Conservation (phyloP, 305 asterid genomes). For the Fraxinus floribunda region DNA sequence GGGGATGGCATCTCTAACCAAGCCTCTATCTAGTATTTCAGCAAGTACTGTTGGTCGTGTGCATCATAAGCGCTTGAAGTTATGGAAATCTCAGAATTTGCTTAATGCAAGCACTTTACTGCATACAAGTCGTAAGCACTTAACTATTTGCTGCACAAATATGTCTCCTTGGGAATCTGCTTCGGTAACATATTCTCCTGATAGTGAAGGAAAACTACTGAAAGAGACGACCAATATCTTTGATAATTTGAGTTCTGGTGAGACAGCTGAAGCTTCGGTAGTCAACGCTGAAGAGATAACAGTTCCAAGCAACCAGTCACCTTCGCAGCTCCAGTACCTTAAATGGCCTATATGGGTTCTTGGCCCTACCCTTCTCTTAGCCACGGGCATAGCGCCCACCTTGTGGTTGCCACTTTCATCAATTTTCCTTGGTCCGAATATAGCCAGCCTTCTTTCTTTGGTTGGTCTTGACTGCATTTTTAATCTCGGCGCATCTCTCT, state of each 20-base stretch:
- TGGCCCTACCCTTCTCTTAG: conserved; percentile 72
- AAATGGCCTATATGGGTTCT: conserved; percentile 73
- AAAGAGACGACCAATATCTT: conserved; percentile 49
- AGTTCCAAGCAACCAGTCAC: conserved; percentile 23
- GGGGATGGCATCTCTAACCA: conserved; percentile 49
- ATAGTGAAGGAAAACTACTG: conserved; percentile 39
- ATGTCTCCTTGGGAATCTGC: conserved; percentile 69
- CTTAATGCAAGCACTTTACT: conserved; percentile 21
- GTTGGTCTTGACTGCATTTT: conserved; percentile 95
- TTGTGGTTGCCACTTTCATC: conserved; percentile 87
- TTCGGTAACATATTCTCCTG: conserved; percentile 57
- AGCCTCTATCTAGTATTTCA: conserved; percentile 40
- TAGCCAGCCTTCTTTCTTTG: conserved; percentile 88
- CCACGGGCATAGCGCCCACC: conserved; percentile 88
- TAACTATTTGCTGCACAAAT: conserved; percentile 44
- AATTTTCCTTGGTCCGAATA: conserved; percentile 77
- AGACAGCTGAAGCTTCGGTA: conserved; percentile 37
- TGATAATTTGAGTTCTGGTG: conserved; percentile 46
- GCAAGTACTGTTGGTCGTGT: conserved; percentile 28
- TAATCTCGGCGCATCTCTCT: conserved; percentile 83
- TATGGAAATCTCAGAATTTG: conserved; percentile 35
- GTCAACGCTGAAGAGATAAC: conserved; percentile 36
- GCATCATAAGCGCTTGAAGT: conserved; percentile 31
- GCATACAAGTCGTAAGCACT: not conserved
- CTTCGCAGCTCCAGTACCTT: conserved; percentile 37